A percentile compares a stretch with the other conserved stretches of the same genome.
Conservation (phyloP, 352 stramenopile genomes). For the Pythium vanterpoolii region DNA sequence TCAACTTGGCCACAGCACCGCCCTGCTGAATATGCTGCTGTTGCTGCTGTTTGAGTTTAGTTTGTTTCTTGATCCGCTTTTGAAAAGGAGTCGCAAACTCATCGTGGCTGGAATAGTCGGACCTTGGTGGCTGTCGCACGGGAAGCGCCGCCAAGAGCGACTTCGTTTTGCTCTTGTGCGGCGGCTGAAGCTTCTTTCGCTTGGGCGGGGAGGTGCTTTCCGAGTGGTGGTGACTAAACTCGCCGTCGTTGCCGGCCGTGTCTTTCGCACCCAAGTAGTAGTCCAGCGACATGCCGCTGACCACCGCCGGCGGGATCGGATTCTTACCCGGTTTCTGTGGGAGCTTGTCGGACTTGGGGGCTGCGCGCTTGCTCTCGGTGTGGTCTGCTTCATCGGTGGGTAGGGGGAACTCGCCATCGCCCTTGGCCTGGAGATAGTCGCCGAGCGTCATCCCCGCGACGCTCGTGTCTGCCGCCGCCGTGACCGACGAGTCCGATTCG, state of each 20-base stretch:
- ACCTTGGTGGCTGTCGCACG: neutral
- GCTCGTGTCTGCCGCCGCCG: constrained; percentile 19
- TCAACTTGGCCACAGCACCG: constrained; percentile 40
- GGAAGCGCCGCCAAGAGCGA: constrained; percentile 7
- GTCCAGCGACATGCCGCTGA: constrained; percentile 63
- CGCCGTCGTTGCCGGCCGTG: constrained; percentile 16
- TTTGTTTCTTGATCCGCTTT: constrained; percentile 44
- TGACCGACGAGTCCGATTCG: constrained; percentile 30
- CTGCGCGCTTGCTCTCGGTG: neutral
- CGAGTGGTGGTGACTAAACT: constrained; percentile 1
- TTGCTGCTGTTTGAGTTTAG: constrained; percentile 39
- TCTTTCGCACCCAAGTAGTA: constrained; percentile 44
- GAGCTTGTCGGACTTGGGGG: constrained; percentile 15
- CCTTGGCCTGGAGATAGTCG: constrained; percentile 55
- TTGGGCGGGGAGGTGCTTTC: constrained; percentile 30
- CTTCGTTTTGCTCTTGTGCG: constrained; percentile 25
- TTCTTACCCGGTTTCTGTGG: constrained; percentile 28
- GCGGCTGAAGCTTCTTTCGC: constrained; percentile 32
- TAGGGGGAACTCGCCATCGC: constrained; percentile 19
- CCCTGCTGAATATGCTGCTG: constrained; percentile 21
- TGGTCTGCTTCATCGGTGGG: constrained; percentile 10
- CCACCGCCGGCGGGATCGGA: constrained; percentile 19
- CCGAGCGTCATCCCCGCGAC: constrained; percentile 49
- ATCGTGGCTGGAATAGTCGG: constrained; percentile 11
- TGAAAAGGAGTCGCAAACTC: constrained; percentile 43